phyloP scores from a whole-genome alignment of 2,329 filamentous ascomycete species.

The Aspergillus latus region DNA sequence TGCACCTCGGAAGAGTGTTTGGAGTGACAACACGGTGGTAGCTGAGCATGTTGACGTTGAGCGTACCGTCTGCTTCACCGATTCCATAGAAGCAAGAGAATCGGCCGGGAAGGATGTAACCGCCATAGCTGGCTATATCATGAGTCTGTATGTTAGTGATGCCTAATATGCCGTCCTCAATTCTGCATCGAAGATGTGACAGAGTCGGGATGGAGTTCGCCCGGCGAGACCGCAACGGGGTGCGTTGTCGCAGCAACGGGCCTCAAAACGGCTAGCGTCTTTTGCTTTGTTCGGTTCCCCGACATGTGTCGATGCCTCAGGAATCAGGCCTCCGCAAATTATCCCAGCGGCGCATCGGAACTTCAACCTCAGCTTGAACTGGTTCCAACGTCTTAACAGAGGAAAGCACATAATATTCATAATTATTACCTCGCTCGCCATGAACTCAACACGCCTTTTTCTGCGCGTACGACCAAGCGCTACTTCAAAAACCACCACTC shows the following conservation, averaged over 20 bases:
- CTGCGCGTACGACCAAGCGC: neutral
- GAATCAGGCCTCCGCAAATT: conserved; percentile 11
- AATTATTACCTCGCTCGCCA: conserved; percentile 16
- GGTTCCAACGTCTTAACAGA: neutral
- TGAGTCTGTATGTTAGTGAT: neutral
- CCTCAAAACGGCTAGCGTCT: conserved; percentile 14
- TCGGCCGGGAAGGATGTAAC: conserved; percentile 34
- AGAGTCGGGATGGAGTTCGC: neutral
- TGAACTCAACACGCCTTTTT: conserved; percentile 19
- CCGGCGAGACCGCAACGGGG: conserved; percentile 9
- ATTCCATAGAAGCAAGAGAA: conserved; percentile 36
- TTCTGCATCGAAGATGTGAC: neutral
- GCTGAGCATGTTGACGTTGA: conserved; percentile 56
- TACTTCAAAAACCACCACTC: conserved; percentile 1
- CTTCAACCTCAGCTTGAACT: conserved; percentile 15
- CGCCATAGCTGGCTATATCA: conserved; percentile 27
- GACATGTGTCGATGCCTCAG: neutral
- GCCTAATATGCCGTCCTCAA: neutral
- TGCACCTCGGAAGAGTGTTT: conserved; percentile 38
- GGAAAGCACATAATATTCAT: neutral
- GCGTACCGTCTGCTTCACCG: conserved; percentile 56
- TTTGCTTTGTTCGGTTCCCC: conserved; percentile 4
- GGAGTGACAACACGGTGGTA: conserved; percentile 41
- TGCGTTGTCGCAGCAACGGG: conserved; percentile 35
- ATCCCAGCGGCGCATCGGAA: neutral